Percentiles rank a stretch among this genome's conserved stretches.
Conservation (phyloP, 331 rosid species). For the Rosa hybrid region DNA sequence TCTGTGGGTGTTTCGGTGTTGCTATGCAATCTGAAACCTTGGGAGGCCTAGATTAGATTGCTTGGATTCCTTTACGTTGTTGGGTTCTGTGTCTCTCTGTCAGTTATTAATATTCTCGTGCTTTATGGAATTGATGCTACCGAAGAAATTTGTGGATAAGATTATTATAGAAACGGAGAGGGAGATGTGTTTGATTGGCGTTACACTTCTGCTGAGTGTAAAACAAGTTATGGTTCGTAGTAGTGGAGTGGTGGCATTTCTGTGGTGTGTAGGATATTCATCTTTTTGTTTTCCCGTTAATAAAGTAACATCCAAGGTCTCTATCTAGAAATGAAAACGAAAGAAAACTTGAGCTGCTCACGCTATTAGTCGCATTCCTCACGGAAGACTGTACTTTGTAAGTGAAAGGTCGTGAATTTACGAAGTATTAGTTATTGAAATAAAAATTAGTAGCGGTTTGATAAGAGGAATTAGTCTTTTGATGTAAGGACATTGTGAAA, state of each 20-base stretch:
- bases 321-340: background rate
- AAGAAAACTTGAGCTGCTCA: background rate
- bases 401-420: no score
- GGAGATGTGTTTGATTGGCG: background rate
- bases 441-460: no score
- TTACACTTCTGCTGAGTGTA: background rate
- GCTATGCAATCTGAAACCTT: background rate
- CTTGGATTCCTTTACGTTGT: background rate
- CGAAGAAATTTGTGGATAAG: background rate
- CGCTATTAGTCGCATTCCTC: no score
- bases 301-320: background rate
- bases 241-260: conserved; percentile 11
- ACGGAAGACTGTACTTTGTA: no score
- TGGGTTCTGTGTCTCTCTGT: conserved; percentile 9
- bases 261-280: background rate
- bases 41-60: background rate
- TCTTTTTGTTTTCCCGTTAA: background rate
- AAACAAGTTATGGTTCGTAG: background rate
- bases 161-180: background rate
- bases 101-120: background rate
- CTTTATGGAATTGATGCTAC: background rate
- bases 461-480: no score
- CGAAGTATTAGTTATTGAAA: no score
- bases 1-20: background rate
- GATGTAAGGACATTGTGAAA: no score